These are phyloP conservation scores for Medicago lupulina DNA, from an alignment of 306 rosid genomes.

Conservation along the genomic window DNA sequence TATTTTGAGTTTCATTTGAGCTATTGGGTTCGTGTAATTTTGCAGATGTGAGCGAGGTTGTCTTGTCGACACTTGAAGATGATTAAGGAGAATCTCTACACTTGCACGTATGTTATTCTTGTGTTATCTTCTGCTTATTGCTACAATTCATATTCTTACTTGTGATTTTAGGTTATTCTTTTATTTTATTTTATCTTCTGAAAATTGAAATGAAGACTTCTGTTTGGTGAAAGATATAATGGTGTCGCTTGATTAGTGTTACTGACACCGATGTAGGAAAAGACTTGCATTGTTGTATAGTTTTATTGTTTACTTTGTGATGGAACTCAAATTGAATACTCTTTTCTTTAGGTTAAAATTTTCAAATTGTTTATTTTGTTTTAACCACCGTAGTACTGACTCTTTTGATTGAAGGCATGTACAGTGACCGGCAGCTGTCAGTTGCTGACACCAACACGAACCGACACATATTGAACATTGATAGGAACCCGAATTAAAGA, in stretches of 20 bases:
- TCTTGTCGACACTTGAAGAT: conserved; percentile 95
- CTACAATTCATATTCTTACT: background rate
- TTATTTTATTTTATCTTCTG: no score
- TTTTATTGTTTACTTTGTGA: no score
- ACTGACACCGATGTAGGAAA: background rate
- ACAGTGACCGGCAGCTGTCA: no score
- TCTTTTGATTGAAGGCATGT: no score
- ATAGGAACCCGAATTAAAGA: no score
- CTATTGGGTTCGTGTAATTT: background rate
- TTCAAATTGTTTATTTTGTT: no score
- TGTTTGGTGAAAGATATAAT: background rate
- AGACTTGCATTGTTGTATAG: background rate
- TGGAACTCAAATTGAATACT: background rate
- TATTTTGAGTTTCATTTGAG: background rate
- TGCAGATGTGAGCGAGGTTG: conserved; percentile 77
- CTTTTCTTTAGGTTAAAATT: background rate
- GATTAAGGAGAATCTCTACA: conserved; percentile 95
- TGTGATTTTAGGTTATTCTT: no score
- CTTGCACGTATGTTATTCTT: conserved; percentile 58
- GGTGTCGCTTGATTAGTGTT: background rate
- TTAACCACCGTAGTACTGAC: no score
- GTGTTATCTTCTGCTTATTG: background rate
- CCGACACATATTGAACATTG: no score
- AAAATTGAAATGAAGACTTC: background rate
- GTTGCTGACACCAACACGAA: no score